Conservation (phyloP, 176 grass and related monocot genomes). For the Avena atlantica region DNA sequence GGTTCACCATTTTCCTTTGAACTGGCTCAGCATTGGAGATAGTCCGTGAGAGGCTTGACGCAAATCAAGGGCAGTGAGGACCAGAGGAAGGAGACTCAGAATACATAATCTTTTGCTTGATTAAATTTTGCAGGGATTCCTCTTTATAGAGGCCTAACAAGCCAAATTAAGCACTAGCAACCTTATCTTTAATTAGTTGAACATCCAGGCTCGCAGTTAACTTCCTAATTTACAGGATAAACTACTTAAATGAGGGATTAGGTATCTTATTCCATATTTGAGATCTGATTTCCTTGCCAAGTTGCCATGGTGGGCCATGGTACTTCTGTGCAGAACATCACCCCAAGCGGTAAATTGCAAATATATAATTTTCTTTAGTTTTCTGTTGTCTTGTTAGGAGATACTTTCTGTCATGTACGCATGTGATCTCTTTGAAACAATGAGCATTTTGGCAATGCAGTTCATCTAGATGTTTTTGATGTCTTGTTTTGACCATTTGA, state of each 20-base stretch:
- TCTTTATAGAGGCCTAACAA: neutral
- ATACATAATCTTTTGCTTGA: neutral
- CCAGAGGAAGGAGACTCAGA: neutral
- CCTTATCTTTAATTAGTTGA: neutral
- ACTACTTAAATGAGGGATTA: neutral
- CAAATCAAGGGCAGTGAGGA: slow-evolving; percentile 7
- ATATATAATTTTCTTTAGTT: neutral
- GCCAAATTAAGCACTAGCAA: neutral
- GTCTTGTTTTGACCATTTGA: neutral
- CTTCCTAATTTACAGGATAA: neutral
- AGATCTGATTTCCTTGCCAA: neutral
- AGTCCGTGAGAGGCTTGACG: neutral
- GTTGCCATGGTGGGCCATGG: neutral
- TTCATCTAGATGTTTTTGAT: slow-evolving; percentile 35
- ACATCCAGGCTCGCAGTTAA: neutral
- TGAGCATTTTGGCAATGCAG: neutral
- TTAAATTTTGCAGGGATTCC: neutral
- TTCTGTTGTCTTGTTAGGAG: slow-evolving; percentile 3
- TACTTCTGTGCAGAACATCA: neutral
- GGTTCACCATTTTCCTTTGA: neutral
- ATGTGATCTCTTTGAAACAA: neutral
- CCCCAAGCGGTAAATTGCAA: neutral
- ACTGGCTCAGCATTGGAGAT: neutral
- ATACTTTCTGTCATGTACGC: neutral
- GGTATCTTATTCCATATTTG: neutral